Base-by-base conservation (phyloP, 2,329 filamentous ascomycete species). In the Teratosphaeria zuluensis region DNA sequence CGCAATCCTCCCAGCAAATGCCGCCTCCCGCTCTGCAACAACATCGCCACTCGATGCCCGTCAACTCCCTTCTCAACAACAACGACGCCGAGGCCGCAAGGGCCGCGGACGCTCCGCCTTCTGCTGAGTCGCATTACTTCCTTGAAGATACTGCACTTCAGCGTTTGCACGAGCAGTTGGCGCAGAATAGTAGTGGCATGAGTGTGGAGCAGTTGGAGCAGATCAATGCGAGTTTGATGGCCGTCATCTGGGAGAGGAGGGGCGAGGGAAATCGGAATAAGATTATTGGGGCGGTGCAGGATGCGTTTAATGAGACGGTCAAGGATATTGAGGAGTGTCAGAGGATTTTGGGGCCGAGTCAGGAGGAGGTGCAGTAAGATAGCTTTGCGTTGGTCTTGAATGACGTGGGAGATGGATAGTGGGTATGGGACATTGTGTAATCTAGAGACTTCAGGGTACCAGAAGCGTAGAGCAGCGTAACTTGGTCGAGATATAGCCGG, bases 151-250 rank as follows among this genome's bases (percentile, higher is more conserved):
- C 52, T 11, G 28, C 52, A 12, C 76, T 90, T 28, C 72, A 77
- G 1, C 71, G 76, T 6, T 80, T 95, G 58, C 79, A 90, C 58
- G 71, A 78, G 0, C 78, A 84, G 42, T 76, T 96, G 35, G 85
- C 86, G 0, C 75, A 81, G 31, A 78, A 80, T 52, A 92, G 89
- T 1, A 86, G 84, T 21, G 90, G 89, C 0, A 89, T 89, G 72
- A 89, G 87, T 0, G 89, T 99, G 56, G 94, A 99, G 75, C 92
- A 99, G 73, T 78, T 99, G 21, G 92, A 97, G 77, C 92, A 97
- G 74, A 86, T 96, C 71, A 92, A 92, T 72, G 87, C 91, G 7
- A 85, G 87, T 64, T 78, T 97, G 63, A 97, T 97, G 92, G 88
- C 92, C 61, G 84, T 86, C 63, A 82, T 97, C 52, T 99, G 94